phyloP scores from a whole-genome alignment of 192 early-diverging fungal genomes.

The Backusella parvicylindrica region DNA sequence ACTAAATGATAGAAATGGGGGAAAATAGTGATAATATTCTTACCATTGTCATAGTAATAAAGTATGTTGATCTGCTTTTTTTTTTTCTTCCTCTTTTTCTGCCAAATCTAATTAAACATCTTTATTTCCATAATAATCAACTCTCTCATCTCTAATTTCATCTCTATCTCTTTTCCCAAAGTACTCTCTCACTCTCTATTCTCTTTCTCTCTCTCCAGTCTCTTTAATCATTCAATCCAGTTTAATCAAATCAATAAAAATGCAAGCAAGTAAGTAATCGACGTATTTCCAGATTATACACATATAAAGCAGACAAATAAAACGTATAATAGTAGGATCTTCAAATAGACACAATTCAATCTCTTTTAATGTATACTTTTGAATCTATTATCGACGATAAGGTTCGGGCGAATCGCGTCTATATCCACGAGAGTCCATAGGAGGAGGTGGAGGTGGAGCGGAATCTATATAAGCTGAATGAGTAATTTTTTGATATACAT shows the following conservation, averaged over 20 bases:
- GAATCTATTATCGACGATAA: constrained; percentile 4
- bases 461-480: background rate
- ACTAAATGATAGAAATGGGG: background rate
- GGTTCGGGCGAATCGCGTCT: constrained; percentile 10
- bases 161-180: background rate
- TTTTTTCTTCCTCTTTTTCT: background rate
- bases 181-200: background rate
- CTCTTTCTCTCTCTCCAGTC: background rate
- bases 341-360: background rate
- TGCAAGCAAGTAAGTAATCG: background rate
- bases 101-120: background rate
- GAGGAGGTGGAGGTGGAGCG: background rate
- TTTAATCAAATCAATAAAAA: background rate
- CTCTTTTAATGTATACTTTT: background rate
- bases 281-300: no score
- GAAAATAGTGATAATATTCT: background rate
- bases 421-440: constrained; percentile 12
- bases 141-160: no score
- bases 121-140: background rate
- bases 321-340: no score
- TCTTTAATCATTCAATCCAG: background rate
- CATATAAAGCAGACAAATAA: background rate
- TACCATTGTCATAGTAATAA: background rate
- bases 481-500: background rate
- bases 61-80: background rate